Conservation (phyloP, 1,139 yeast genomes). For the Diutina rugosa region DNA sequence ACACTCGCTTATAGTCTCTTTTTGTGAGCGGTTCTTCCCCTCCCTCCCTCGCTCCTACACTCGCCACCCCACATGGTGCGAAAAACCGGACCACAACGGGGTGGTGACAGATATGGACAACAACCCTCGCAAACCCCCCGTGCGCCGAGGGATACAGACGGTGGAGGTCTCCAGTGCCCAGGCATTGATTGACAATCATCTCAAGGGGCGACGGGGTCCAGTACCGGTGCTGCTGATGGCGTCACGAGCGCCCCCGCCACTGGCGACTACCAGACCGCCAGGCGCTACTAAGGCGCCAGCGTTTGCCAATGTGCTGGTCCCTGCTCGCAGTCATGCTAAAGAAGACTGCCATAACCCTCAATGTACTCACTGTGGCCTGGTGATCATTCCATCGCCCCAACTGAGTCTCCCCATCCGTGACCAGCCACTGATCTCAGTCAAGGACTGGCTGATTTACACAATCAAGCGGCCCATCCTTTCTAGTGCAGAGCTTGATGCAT, state of each 20-base stretch:
- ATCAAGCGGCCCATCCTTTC: constrained; percentile 66
- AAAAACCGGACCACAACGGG: not conserved
- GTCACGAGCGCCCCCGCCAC: not conserved
- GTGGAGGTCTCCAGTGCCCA: not conserved
- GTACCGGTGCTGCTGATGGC: not conserved
- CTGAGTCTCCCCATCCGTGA: constrained; percentile 51
- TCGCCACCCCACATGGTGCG: not conserved
- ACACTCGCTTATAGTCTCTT: not conserved
- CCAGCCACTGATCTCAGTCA: constrained; percentile 50
- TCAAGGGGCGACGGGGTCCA: not conserved
- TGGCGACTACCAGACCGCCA: not conserved
- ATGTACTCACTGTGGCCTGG: constrained; percentile 55
- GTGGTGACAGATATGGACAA: not conserved
- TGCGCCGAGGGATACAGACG: not conserved
- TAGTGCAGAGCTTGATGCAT: constrained; percentile 58
- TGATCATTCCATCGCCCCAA: constrained; percentile 62
- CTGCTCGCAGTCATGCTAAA: constrained; percentile 17
- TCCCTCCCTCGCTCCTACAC: not conserved
- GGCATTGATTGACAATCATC: not conserved
- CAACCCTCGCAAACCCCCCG: not conserved
- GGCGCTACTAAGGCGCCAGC: not conserved
- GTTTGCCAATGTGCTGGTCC: constrained; percentile 9
- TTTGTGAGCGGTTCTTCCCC: not conserved
- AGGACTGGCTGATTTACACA: constrained; percentile 69
- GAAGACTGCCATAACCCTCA: constrained; percentile 35